A percentile compares a stretch with the other conserved stretches of the same genome.
These are phyloP conservation scores for Cladosporium sp. DNA, from an alignment of 2,329 filamentous ascomycete species.

Conservation along the genomic window DNA sequence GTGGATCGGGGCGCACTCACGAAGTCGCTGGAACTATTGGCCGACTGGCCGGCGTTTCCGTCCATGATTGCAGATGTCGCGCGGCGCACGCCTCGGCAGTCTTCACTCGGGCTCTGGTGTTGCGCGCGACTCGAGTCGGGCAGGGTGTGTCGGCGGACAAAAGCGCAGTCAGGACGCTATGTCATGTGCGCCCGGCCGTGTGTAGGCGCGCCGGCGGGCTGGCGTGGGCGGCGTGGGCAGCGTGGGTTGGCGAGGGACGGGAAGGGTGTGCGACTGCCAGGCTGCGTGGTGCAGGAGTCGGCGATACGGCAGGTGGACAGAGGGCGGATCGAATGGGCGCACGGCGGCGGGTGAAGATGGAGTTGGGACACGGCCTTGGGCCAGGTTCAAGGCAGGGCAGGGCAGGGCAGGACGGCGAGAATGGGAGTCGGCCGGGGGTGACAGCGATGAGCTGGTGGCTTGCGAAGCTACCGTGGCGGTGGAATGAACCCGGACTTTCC, in stretches of 20 bases:
- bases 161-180: slow-evolving; percentile 13
- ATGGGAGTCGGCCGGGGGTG: not conserved
- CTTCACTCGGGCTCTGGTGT: slow-evolving; percentile 9
- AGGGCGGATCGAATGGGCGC: not conserved
- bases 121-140: slow-evolving; percentile 11
- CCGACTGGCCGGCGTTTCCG: slow-evolving; percentile 38
- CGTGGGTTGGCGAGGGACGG: not conserved
- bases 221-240: not conserved
- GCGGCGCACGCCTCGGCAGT: not conserved
- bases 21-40: slow-evolving; percentile 92
- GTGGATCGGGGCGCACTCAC: slow-evolving; percentile 51
- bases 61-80: slow-evolving; percentile 34
- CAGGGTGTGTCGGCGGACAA: slow-evolving; percentile 10
- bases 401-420: not conserved
- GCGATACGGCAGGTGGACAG: not conserved
- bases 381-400: slow-evolving; percentile 1
- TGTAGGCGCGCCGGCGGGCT: slow-evolving; percentile 7
- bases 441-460: not conserved
- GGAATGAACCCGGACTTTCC: not conserved
- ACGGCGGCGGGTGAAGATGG: slow-evolving; percentile 7
- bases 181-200: slow-evolving; percentile 15
- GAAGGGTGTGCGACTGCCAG: not conserved
- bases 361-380: slow-evolving; percentile 2
- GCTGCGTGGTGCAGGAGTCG: slow-evolving; percentile 3
- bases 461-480: not conserved